These are phyloP conservation scores for Talinum fruticosum DNA, from an alignment of 148 eudicot genomes.

Conservation along the genomic window DNA sequence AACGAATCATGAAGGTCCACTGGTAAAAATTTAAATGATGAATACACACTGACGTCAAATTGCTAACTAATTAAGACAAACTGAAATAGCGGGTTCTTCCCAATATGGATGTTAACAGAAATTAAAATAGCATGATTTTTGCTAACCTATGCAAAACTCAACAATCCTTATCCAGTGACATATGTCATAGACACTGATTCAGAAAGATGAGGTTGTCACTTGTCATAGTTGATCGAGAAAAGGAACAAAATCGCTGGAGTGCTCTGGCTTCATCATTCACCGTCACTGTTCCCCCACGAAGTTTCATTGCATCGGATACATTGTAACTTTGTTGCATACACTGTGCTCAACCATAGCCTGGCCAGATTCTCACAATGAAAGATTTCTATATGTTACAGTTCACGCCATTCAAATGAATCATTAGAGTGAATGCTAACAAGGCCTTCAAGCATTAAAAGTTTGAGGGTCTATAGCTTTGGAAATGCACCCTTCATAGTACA, in stretches of 20 bases:
- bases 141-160: too few relatives aligned
- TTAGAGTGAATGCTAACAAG: constrained; percentile 5
- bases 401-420: constrained; percentile 18
- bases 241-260: constrained; percentile 16
- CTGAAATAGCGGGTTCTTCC: too few relatives aligned
- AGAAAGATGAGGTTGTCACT: background rate
- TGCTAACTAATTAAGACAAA: too few relatives aligned
- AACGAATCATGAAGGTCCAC: too few relatives aligned
- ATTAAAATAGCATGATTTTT: too few relatives aligned
- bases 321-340: constrained; percentile 7
- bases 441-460: constrained; percentile 15
- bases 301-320: constrained; percentile 15
- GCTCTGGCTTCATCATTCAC: constrained; percentile 12
- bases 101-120: too few relatives aligned
- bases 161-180: too few relatives aligned
- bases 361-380: constrained; percentile 12
- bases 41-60: too few relatives aligned
- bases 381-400: constrained; percentile 10
- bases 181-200: too few relatives aligned
- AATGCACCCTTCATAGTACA: background rate
- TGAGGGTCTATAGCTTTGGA: constrained; percentile 11
- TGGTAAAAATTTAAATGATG: too few relatives aligned
- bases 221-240: background rate
- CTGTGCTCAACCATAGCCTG: constrained; percentile 8
- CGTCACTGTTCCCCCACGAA: constrained; percentile 20